Conservation (phyloP, 164 flowering plant species). For the Vitis amurensis region DNA sequence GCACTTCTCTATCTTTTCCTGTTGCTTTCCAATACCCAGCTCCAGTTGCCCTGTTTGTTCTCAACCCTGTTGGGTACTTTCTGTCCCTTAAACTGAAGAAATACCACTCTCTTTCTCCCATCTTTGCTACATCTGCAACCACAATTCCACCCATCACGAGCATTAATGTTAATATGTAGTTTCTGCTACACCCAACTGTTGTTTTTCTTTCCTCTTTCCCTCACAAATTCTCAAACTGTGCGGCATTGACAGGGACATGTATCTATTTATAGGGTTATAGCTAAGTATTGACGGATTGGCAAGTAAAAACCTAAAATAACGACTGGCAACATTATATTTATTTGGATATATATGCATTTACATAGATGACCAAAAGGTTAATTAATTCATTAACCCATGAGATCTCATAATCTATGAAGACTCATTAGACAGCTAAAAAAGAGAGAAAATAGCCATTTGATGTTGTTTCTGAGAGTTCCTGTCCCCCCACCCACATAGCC, state of each 20-base stretch:
- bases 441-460: no score
- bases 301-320: no score
- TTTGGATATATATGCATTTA: no score
- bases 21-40: constrained; percentile 95
- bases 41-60: constrained; percentile 80
- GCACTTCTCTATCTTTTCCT: constrained; percentile 72
- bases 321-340: no score
- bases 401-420: no score
- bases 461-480: no score
- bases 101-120: constrained; percentile 89
- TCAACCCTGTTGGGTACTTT: constrained; percentile 78
- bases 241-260: not conserved
- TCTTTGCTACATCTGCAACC: constrained; percentile 58
- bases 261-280: not conserved
- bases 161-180: not conserved
- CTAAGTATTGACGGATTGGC: no score
- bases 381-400: no score
- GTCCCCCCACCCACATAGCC: no score
- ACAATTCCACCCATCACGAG: not conserved
- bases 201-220: no score
- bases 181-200: not conserved
- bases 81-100: constrained; percentile 77
- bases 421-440: no score
- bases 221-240: not conserved
- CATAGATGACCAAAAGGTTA: no score